These are phyloP conservation scores for Tylopilus orsonianus DNA, from an alignment of 1,284 basidiomycete genomes.

Conservation along the genomic window DNA sequence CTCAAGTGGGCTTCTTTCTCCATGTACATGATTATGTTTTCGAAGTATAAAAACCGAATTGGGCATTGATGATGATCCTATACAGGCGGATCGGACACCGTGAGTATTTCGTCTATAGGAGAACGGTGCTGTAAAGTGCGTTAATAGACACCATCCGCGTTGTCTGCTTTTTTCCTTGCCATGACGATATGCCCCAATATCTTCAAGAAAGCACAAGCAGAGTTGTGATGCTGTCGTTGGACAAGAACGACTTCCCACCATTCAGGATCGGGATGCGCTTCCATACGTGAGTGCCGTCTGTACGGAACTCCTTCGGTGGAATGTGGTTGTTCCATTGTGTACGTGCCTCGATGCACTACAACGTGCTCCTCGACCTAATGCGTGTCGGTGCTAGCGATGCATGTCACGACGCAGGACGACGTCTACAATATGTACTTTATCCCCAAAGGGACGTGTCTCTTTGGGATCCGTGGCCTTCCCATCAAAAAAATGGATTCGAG, in stretches of 20 bases:
- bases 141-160: conserved; percentile 36
- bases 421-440: conserved; percentile 37
- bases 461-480: conserved; percentile 14
- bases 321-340: conserved; percentile 18
- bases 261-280: conserved; percentile 13
- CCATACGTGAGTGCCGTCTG: conserved; percentile 21
- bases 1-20: conserved; percentile 17
- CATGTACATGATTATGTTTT: conserved; percentile 19
- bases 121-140: not conserved
- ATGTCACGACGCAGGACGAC: conserved; percentile 36
- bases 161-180: conserved; percentile 28
- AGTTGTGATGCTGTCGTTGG: conserved; percentile 21
- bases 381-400: conserved; percentile 28
- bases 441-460: conserved; percentile 35
- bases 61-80: no score
- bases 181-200: conserved; percentile 18
- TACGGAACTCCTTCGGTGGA: conserved; percentile 20
- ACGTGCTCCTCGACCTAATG: no score
- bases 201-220: conserved; percentile 13
- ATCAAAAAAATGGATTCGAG: no score
- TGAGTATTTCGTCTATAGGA: conserved; percentile 13
- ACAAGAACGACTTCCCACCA: conserved; percentile 12
- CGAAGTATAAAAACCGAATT: no score
- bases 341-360: not conserved
- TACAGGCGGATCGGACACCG: conserved; percentile 11